Evolutionary conservation across 2,329 filamentous ascomycete genomes (phyloP).

Genomic region (Paramyrothecium roridum): DNA sequence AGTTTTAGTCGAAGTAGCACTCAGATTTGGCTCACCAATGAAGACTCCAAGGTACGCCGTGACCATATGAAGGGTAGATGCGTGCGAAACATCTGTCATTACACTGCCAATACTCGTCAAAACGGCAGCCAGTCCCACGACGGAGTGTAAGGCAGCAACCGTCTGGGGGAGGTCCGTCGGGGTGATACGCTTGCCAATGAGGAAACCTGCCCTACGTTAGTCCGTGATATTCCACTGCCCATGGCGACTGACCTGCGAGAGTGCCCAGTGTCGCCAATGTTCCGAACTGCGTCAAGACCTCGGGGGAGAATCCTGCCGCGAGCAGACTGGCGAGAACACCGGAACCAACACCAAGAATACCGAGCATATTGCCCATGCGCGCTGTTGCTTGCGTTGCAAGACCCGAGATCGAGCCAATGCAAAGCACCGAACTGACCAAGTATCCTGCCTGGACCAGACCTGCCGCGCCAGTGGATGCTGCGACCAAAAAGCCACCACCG

Average conservation of each 20-base stretch:
- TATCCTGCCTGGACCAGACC: conserved; percentile 87
- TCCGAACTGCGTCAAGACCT: conserved; percentile 78
- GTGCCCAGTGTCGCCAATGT: conserved; percentile 70
- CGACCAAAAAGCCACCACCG: conserved; percentile 76
- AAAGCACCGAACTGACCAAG: conserved; percentile 78
- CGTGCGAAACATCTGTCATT: conserved; percentile 66
- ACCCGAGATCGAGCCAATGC: conserved; percentile 79
- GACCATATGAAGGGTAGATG: conserved; percentile 78
- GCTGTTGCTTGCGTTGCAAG: conserved; percentile 81
- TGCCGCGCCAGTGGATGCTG: conserved; percentile 76
- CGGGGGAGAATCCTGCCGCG: conserved; percentile 76
- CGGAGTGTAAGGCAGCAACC: conserved; percentile 83
- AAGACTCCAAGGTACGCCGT: conserved; percentile 83
- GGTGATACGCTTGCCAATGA: conserved; percentile 84
- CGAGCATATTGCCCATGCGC: conserved; percentile 79
- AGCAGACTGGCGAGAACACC: conserved; percentile 80
- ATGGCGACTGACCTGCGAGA: conserved; percentile 46
- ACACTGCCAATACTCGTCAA: conserved; percentile 86
- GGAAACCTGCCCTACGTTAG: conserved; percentile 45
- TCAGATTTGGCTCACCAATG: conserved; percentile 50
- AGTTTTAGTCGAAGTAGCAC: not conserved
- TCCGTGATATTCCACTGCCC: not conserved
- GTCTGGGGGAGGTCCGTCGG: conserved; percentile 87
- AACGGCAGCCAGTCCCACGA: conserved; percentile 85
- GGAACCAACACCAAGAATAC: conserved; percentile 79